A percentile compares a stretch with the other conserved stretches of the same genome.
Evolutionary conservation across 306 rosid species (phyloP).

Genomic region (Potentilla sterilis): DNA sequence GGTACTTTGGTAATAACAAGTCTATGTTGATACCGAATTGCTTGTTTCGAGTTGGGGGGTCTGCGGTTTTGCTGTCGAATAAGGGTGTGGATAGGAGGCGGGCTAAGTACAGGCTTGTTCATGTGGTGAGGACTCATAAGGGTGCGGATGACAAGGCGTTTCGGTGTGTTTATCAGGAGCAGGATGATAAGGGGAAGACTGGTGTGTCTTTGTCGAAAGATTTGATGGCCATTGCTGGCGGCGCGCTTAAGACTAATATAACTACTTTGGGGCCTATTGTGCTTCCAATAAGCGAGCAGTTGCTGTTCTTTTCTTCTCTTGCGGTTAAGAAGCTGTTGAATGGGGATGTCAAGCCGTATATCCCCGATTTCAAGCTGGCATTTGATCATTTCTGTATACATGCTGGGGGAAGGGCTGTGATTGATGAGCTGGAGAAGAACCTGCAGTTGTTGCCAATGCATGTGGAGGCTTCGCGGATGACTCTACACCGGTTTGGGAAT

Average conservation of each 20-base stretch:
- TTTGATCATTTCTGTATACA: conserved; percentile 83
- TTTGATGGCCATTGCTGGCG: conserved; percentile 77
- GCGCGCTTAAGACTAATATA: conserved; percentile 66
- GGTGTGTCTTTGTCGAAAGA: conserved; percentile 78
- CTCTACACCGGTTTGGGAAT: conserved; percentile 75
- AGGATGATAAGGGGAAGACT: conserved; percentile 64
- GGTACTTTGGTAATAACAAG: conserved; percentile 74
- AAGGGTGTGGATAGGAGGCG: conserved; percentile 46
- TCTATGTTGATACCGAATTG: conserved; percentile 80
- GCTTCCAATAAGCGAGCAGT: conserved; percentile 80
- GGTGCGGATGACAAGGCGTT: conserved; percentile 77
- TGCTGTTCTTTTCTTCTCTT: conserved; percentile 56
- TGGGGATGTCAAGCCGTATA: conserved; percentile 56
- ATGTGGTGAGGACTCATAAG: conserved; percentile 64
- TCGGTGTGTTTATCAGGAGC: conserved; percentile 66
- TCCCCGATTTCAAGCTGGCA: conserved; percentile 74
- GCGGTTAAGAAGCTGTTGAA: conserved; percentile 52
- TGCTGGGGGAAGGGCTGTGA: conserved; percentile 79
- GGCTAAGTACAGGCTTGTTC: conserved; percentile 65
- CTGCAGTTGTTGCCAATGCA: conserved; percentile 55
- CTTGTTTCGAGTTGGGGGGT: conserved; percentile 64
- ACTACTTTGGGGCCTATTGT: conserved; percentile 75
- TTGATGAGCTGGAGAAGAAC: conserved; percentile 82
- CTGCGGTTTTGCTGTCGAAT: conserved; percentile 54
- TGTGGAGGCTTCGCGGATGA: conserved; percentile 85